Conservation (phyloP, 345 rosid species). For the Hypericum androsaemum region DNA sequence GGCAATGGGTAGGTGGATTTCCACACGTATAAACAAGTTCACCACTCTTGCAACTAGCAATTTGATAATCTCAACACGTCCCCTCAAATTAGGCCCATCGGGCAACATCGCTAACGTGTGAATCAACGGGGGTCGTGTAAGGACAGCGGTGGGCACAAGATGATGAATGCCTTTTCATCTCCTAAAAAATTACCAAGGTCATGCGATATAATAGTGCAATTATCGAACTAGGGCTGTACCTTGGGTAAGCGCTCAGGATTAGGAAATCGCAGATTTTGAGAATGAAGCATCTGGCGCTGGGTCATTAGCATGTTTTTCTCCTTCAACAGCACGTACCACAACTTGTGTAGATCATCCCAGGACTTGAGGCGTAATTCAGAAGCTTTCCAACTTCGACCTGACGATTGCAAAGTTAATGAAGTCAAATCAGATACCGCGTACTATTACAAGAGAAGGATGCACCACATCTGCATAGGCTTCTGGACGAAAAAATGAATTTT, state of each 20-base stretch:
- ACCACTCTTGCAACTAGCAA: no score
- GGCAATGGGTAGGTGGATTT: no score
- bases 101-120: no score
- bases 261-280: slow-evolving; percentile 74
- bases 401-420: slow-evolving; percentile 6
- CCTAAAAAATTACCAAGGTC: background rate
- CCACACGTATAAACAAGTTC: no score
- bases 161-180: background rate
- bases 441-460: background rate
- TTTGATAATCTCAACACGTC: no score
- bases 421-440: background rate
- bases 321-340: slow-evolving; percentile 81
- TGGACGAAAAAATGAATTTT: no score
- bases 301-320: slow-evolving; percentile 98
- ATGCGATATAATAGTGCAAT: background rate
- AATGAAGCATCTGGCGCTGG: slow-evolving; percentile 91
- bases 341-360: slow-evolving; percentile 88
- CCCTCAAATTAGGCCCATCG: no score
- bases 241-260: slow-evolving; percentile 97
- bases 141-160: no score
- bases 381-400: slow-evolving; percentile 98
- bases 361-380: slow-evolving; percentile 81
- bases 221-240: slow-evolving; percentile 28
- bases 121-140: no score
- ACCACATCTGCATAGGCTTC: no score